These are phyloP conservation scores for Vitis cinerea DNA, from an alignment of 164 flowering plant genomes.

Conservation along the genomic window DNA sequence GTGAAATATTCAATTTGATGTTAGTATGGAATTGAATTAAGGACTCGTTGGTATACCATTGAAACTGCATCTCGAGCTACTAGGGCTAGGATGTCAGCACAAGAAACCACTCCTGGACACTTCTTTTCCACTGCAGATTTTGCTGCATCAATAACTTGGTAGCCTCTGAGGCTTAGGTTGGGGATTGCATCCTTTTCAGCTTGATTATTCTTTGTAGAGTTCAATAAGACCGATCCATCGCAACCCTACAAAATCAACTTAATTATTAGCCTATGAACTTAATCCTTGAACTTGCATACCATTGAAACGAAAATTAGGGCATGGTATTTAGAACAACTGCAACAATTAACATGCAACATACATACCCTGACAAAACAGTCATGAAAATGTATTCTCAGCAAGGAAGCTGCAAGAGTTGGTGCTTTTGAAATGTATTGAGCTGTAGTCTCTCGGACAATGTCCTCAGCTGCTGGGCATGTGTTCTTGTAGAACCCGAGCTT, in stretches of 20 bases:
- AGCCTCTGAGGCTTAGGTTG: slow-evolving; percentile 52
- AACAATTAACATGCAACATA: slow-evolving; percentile 4
- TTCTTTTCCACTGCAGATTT: slow-evolving; percentile 44
- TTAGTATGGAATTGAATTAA: too few relatives aligned
- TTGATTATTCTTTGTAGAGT: slow-evolving; percentile 29
- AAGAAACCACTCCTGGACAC: slow-evolving; percentile 63
- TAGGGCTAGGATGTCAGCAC: slow-evolving; percentile 43
- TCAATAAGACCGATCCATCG: slow-evolving; percentile 64
- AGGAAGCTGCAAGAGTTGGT: slow-evolving; percentile 38
- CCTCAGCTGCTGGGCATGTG: slow-evolving; percentile 39
- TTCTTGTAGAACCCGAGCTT: slow-evolving; percentile 28
- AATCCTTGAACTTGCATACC: not conserved
- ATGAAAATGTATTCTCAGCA: slow-evolving; percentile 63
- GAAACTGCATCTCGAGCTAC: slow-evolving; percentile 52
- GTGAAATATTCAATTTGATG: too few relatives aligned
- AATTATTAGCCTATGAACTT: not conserved
- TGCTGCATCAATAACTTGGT: slow-evolving; percentile 42
- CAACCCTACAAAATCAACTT: slow-evolving; percentile 45
- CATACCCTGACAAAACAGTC: slow-evolving; percentile 65
- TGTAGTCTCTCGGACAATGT: slow-evolving; percentile 17
- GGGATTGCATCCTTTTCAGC: slow-evolving; percentile 51
- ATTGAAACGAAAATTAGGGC: too few relatives aligned
- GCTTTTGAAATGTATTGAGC: slow-evolving; percentile 19
- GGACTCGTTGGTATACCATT: slow-evolving; percentile 19
- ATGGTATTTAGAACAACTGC: too few relatives aligned